Percentiles rank a stretch among this genome's conserved stretches.
These are phyloP conservation scores for Ophiocordyceps robertsii DNA, from an alignment of 2,329 filamentous ascomycete species.

Conservation along the genomic window DNA sequence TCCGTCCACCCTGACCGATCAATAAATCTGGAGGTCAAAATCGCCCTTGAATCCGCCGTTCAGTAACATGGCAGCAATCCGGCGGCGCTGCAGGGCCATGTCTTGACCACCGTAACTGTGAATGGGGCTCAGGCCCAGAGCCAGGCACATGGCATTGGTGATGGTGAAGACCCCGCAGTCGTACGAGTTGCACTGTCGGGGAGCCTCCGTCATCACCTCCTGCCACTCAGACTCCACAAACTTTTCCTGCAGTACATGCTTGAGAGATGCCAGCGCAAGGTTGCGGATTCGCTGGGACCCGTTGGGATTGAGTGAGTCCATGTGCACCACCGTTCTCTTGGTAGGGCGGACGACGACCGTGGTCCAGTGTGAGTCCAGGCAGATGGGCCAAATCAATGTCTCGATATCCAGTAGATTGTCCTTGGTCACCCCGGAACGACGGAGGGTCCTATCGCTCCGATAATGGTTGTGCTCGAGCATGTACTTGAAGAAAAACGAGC, in stretches of 20 bases:
- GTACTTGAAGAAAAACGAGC: conserved; percentile 51
- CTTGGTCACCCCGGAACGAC: conserved; percentile 41
- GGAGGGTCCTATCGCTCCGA: conserved; percentile 40
- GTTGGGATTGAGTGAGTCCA: conserved; percentile 47
- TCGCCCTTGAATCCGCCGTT: conserved; percentile 53
- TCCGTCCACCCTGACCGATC: conserved; percentile 1
- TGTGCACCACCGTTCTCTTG: conserved; percentile 48
- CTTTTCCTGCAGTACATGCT: conserved; percentile 36
- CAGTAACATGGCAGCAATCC: conserved; percentile 52
- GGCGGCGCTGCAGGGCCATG: conserved; percentile 44
- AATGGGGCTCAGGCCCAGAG: conserved; percentile 37
- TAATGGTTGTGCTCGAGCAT: conserved; percentile 33
- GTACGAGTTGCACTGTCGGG: conserved; percentile 49
- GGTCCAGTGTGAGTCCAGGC: conserved; percentile 55
- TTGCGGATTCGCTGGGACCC: conserved; percentile 26
- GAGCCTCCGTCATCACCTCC: conserved; percentile 32
- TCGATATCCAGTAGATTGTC: conserved; percentile 51
- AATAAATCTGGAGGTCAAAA: conserved; percentile 35
- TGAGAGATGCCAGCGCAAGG: conserved; percentile 39
- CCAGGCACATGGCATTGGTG: conserved; percentile 54
- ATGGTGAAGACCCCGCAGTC: conserved; percentile 72
- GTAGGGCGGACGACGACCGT: conserved; percentile 52
- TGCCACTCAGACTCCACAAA: conserved; percentile 49
- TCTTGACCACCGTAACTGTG: conserved; percentile 35
- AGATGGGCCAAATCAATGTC: conserved; percentile 57